Conservation (phyloP, 306 rosid genomes). For the Arachis stenosperma region DNA sequence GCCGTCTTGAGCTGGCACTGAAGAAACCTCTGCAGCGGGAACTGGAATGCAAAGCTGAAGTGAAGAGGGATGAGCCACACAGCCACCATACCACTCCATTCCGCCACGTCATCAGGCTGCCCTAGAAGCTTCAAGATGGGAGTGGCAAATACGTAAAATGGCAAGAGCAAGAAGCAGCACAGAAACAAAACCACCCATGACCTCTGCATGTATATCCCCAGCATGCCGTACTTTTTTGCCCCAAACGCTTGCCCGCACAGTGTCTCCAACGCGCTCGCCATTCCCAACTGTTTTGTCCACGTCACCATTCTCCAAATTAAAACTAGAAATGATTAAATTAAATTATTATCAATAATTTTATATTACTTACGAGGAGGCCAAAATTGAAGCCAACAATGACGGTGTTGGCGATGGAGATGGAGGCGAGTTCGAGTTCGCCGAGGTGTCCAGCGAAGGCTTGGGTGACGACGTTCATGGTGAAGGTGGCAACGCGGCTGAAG, state of each 20-base stretch:
- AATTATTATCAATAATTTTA: too few relatives aligned
- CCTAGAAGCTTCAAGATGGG: slow-evolving; percentile 61
- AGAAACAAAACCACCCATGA: slow-evolving; percentile 70
- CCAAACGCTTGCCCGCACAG: slow-evolving; percentile 85
- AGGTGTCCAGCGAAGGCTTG: slow-evolving; percentile 87
- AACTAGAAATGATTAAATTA: too few relatives aligned
- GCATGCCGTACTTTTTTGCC: slow-evolving; percentile 60
- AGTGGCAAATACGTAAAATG: slow-evolving; percentile 57
- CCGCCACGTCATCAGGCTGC: slow-evolving; percentile 68
- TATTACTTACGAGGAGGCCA: slow-evolving; percentile 64
- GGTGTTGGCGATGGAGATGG: slow-evolving; percentile 70
- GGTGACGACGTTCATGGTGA: slow-evolving; percentile 72
- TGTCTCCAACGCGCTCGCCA: slow-evolving; percentile 88
- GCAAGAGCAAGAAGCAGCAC: slow-evolving; percentile 53
- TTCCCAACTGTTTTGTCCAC: slow-evolving; percentile 53
- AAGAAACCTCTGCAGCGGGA: slow-evolving; percentile 70
- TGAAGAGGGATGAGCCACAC: slow-evolving; percentile 76
- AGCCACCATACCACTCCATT: slow-evolving; percentile 60
- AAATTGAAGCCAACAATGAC: slow-evolving; percentile 77
- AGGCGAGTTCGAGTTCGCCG: slow-evolving; percentile 67
- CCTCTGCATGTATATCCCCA: slow-evolving; percentile 71
- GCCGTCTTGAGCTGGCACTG: slow-evolving; percentile 69
- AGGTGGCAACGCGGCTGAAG: slow-evolving; percentile 63
- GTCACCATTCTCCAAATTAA: too few relatives aligned
- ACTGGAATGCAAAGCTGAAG: slow-evolving; percentile 79